Evolutionary conservation across 352 stramenopile species (phyloP).

Genomic region (Phytophthora quininea): DNA sequence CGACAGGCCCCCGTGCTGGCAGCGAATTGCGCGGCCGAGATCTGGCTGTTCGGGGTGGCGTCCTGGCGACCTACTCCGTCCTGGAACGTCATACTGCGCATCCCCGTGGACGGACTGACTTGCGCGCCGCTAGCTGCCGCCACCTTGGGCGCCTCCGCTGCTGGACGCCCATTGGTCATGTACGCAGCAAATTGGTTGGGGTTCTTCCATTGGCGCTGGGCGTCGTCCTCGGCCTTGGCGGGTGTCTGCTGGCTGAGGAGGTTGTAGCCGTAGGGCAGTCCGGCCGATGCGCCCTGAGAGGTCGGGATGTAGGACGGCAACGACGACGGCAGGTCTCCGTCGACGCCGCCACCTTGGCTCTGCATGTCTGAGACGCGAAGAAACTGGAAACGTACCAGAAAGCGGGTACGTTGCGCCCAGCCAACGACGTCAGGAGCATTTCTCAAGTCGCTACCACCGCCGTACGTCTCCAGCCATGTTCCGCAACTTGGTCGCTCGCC

Average conservation of each 20-base stretch:
- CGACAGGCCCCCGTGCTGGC: constrained; percentile 77
- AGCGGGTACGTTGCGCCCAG: no score
- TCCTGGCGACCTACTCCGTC: constrained; percentile 51
- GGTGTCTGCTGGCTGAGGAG: constrained; percentile 28
- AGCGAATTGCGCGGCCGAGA: constrained; percentile 84
- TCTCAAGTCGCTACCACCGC: constrained; percentile 18
- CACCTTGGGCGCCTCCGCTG: constrained; percentile 10
- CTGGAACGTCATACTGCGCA: constrained; percentile 70
- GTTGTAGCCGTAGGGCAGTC: constrained; percentile 43
- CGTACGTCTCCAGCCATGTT: constrained; percentile 49
- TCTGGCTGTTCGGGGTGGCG: constrained; percentile 42
- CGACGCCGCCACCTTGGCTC: constrained; percentile 29
- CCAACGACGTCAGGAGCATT: constrained; percentile 10
- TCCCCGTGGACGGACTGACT: constrained; percentile 57
- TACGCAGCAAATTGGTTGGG: constrained; percentile 61
- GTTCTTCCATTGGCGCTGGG: constrained; percentile 66
- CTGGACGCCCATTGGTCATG: constrained; percentile 20
- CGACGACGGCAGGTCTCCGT: constrained; percentile 73
- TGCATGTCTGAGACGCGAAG: constrained; percentile 10
- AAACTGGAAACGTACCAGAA: no score
- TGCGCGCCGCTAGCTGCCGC: constrained; percentile 6
- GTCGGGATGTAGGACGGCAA: constrained; percentile 72
- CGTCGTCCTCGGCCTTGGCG: constrained; percentile 34
- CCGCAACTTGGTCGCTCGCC: constrained; percentile 66
- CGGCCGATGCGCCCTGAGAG: constrained; percentile 12